Base-by-base conservation (phyloP, 495 filamentous ascomycete species). In the Aspergillus leporis region DNA sequence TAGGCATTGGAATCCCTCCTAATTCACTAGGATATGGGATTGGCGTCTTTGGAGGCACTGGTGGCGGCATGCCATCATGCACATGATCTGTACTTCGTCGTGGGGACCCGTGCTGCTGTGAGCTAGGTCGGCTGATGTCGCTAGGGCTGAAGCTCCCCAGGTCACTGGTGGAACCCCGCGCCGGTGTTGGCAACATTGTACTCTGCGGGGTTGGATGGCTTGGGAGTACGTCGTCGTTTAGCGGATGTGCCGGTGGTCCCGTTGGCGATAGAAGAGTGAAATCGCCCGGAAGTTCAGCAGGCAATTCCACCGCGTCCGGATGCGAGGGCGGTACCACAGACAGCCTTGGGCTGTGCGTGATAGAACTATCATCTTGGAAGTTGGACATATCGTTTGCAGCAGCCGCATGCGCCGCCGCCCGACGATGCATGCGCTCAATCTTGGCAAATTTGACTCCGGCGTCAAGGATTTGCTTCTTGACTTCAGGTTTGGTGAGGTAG, bases 11-110 rank as follows among this genome's bases (percentile, higher is more conserved):
- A 21, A 76, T 70, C 53, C 67, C 68, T 5, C 68, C 63, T 41
- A 66, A 59, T 55, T 65, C 64, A 58, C 63, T 66, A 3, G 76
- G 76, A 51, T 79, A 87, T 1, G 80, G 84, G 13, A 94, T 83
- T 1, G 91, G 91, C 0, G 90, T 96, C 72, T 94, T 94, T 12
- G 92, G 90, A 10, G 92, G 92, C 22, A 93, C 66, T 0, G 92
- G 92, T 34, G 92, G 92, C 0, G 91, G 87, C 59, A 80, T 78
- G 41, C 78, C 78, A 19, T 72, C 75, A 43, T 72, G 58, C 59
- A 68, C 36, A 54, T 77, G 64, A 58, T 86, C 75, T 64, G 70
- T 61, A 70, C 75, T 85, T 53, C 68, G 71, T 38, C 70, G 73
- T 34, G 80, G 75, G 19, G 77, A 77, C 41, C 59, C 60, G 51